phyloP scores from a whole-genome alignment of 2,329 filamentous ascomycete genomes.

The Apiospora pterosperma region DNA sequence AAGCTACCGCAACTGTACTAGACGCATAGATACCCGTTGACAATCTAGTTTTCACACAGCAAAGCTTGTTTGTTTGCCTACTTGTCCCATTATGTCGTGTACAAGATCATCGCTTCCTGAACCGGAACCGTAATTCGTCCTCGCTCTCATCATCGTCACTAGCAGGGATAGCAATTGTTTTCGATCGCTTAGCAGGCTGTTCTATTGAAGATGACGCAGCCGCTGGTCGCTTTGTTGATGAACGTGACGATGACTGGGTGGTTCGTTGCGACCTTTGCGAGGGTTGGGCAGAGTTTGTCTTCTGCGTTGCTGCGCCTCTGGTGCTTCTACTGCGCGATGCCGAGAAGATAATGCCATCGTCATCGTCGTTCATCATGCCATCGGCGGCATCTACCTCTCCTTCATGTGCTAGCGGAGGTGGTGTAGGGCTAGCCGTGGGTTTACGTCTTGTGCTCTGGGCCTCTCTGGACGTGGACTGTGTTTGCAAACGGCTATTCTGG shows the following conservation, averaged over 20 bases:
- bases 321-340: constrained; percentile 25
- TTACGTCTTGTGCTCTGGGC: background rate
- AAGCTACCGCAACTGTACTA: constrained; percentile 10
- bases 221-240: constrained; percentile 28
- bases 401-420: background rate
- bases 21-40: constrained; percentile 2
- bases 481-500: constrained; percentile 12
- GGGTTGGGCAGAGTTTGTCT: constrained; percentile 8
- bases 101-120: constrained; percentile 45
- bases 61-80: background rate
- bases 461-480: background rate
- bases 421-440: background rate
- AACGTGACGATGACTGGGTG: constrained; percentile 19
- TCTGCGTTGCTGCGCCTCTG: constrained; percentile 27
- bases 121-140: constrained; percentile 54
- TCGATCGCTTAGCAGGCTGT: constrained; percentile 32
- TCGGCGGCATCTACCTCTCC: background rate
- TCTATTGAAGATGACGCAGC: constrained; percentile 30
- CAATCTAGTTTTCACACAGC: background rate
- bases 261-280: constrained; percentile 17
- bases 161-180: constrained; percentile 17
- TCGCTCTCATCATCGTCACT: constrained; percentile 46
- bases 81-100: background rate
- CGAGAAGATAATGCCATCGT: constrained; percentile 17
- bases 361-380: constrained; percentile 18